phyloP scores from a whole-genome alignment of 805 yeast species.

The Barnettozyma sp. region DNA sequence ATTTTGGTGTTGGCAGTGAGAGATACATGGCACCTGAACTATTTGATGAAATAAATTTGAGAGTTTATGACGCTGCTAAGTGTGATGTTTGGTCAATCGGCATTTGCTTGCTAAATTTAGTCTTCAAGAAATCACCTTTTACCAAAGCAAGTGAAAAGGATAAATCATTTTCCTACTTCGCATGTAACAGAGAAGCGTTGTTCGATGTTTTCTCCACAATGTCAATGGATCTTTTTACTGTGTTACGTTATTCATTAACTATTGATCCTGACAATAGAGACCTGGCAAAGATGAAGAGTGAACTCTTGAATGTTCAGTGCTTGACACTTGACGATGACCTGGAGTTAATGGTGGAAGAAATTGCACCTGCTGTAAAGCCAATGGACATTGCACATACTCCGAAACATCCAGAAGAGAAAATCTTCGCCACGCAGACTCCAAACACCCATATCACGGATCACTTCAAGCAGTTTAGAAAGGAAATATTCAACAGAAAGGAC shows the following conservation, averaged over 20 bases:
- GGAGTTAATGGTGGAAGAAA: slow-evolving; percentile 37
- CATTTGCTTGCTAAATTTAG: slow-evolving; percentile 69
- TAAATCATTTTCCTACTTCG: slow-evolving; percentile 78
- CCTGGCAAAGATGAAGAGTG: slow-evolving; percentile 50
- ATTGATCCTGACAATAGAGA: slow-evolving; percentile 85
- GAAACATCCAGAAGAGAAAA: slow-evolving; percentile 31
- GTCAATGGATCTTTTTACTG: slow-evolving; percentile 83
- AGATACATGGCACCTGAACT: slow-evolving; percentile 94
- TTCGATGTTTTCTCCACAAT: slow-evolving; percentile 88
- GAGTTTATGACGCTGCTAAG: slow-evolving; percentile 68
- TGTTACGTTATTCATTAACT: slow-evolving; percentile 67
- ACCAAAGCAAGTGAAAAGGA: slow-evolving; percentile 74
- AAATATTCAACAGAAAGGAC: slow-evolving; percentile 55
- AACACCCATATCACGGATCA: slow-evolving; percentile 35
- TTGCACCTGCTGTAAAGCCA: slow-evolving; percentile 15
- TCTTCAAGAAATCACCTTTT: slow-evolving; percentile 88
- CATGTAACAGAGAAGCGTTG: slow-evolving; percentile 78
- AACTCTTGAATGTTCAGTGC: slow-evolving; percentile 50
- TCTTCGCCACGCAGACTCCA: slow-evolving; percentile 61
- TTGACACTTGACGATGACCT: slow-evolving; percentile 83
- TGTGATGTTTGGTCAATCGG: slow-evolving; percentile 91
- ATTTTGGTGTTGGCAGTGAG: slow-evolving; percentile 84
- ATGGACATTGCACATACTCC: slow-evolving; percentile 14
- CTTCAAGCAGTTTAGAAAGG: slow-evolving; percentile 31
- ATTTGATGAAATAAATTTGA: slow-evolving; percentile 50